Percentiles rank a stretch among this genome's conserved stretches.
These are phyloP conservation scores for Biscogniauxia mediterranea DNA, from an alignment of 2,329 filamentous ascomycete species.

Conservation along the genomic window DNA sequence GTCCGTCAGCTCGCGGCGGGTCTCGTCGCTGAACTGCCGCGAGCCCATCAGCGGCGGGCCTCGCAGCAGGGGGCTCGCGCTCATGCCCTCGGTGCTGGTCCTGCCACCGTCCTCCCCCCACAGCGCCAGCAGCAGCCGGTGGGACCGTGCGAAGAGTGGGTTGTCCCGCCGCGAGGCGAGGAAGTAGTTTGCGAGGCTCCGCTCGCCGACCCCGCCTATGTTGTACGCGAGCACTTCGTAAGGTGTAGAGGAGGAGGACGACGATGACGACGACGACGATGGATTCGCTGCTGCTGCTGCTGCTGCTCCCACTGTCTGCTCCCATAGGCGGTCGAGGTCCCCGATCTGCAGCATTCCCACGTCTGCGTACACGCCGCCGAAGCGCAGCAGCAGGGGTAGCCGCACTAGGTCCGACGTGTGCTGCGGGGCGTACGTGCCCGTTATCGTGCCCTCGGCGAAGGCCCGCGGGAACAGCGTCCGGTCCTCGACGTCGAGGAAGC, in stretches of 20 bases:
- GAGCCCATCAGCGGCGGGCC: slow-evolving; percentile 41
- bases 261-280: slow-evolving; percentile 30
- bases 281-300: slow-evolving; percentile 32
- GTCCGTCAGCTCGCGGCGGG: slow-evolving; percentile 47
- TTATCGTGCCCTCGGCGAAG: slow-evolving; percentile 48
- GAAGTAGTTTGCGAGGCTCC: slow-evolving; percentile 49
- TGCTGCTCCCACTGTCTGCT: slow-evolving; percentile 41
- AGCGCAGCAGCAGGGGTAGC: slow-evolving; percentile 53
- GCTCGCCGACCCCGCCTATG: slow-evolving; percentile 33
- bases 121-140: slow-evolving; percentile 48
- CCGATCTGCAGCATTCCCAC: slow-evolving; percentile 57
- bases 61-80: slow-evolving; percentile 44
- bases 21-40: slow-evolving; percentile 38
- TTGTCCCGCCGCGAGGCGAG: slow-evolving; percentile 40
- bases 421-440: slow-evolving; percentile 49
- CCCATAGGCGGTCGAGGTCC: slow-evolving; percentile 54
- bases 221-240: slow-evolving; percentile 50
- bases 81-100: slow-evolving; percentile 50
- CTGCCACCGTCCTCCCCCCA: slow-evolving; percentile 44
- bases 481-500: slow-evolving; percentile 47
- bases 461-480: slow-evolving; percentile 45
- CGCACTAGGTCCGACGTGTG: slow-evolving; percentile 59
- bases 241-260: slow-evolving; percentile 30
- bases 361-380: slow-evolving; percentile 59
- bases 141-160: slow-evolving; percentile 44